Percentiles rank a stretch among this genome's conserved stretches.
phyloP scores from a whole-genome alignment of 768 basidiomycete genomes.

The Lentinula lateritia region DNA sequence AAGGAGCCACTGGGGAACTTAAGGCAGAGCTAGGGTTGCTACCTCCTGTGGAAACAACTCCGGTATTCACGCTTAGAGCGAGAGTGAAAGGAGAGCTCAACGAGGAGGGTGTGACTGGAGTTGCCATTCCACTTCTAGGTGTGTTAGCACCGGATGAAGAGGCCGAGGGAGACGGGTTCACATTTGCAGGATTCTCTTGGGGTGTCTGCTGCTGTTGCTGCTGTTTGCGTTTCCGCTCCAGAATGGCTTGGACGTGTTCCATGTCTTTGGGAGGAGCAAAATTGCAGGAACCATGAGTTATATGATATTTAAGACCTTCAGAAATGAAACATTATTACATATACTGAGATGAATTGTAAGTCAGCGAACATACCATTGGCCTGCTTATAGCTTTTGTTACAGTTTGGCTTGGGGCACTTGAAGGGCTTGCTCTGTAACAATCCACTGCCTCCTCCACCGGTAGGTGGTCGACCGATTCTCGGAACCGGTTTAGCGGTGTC shows the following conservation, averaged over 20 bases:
- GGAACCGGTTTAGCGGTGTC: constrained; percentile 13
- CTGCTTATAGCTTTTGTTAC: constrained; percentile 95
- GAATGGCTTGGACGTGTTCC: constrained; percentile 67
- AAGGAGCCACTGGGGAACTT: neutral
- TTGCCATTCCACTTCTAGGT: constrained; percentile 3
- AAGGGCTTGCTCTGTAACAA: constrained; percentile 76
- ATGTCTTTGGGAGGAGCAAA: constrained; percentile 87
- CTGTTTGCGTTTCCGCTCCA: constrained; percentile 51
- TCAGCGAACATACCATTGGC: constrained; percentile 49
- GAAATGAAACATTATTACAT: neutral
- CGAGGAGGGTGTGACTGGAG: neutral
- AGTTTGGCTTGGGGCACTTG: constrained; percentile 90
- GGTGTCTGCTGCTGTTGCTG: constrained; percentile 16
- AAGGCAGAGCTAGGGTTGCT: neutral
- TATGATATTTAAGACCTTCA: constrained; percentile 85
- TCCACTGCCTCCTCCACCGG: neutral
- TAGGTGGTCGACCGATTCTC: constrained; percentile 4
- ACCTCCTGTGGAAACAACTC: neutral
- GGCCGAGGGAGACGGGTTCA: neutral
- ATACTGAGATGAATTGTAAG: neutral
- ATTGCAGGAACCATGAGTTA: constrained; percentile 90
- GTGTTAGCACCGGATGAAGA: constrained; percentile 5
- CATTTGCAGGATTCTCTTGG: neutral
- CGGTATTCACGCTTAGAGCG: neutral
- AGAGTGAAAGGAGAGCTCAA: neutral